Evolutionary conservation across 495 filamentous ascomycete species (phyloP), one percentile per base, ranked within the genome.

Genomic region (Aspergillus sclerotiicarbonarius): DNA sequence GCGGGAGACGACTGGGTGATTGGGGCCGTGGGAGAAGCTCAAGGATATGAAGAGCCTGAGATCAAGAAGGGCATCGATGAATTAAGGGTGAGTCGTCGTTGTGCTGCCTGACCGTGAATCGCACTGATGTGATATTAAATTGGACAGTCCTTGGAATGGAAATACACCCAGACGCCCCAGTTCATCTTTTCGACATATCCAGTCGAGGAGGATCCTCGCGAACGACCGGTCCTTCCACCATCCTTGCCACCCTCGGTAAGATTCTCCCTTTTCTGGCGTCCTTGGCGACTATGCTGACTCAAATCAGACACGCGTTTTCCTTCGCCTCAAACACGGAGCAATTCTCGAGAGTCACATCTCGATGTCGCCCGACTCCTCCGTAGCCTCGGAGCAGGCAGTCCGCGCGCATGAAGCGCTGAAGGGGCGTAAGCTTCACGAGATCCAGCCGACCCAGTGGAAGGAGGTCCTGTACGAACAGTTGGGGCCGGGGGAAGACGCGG

Each of bases 121-220:
- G 32, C 7, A 12, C 13, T 39, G 8, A 15, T 19, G n/a, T 21
- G 29, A 10, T 18, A 6, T 35, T 7, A 20, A 33, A 10, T 32
- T 16, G 29, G 18, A 39, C 46, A 90, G 84, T 90, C 89, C 0
- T 65, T 73, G 6, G 85, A 88, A 12, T 96, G 90, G 90, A 87
- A 88, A 62, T 95, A 86, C 68, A 81, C 79, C 3, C 90, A 96
- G 69, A 96, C 92, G 18, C 92, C 92, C 0, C 84, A 87, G 63
- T 96, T 97, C 67, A 88, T 82, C 21, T 87, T 96, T 47, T 85
- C 83, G 7, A 84, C 80, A 18, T 76, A 79, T 59, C 63, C 71
- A 4, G 82, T 74, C 10, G 76, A 81, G 43, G 80, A 81, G 0
- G 84, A 87, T 61, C 76, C 76, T 15, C 76, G 83, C 10, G 75